Conservation (phyloP, 2,329 filamentous ascomycete genomes). For the Aureobasidium sp. region DNA sequence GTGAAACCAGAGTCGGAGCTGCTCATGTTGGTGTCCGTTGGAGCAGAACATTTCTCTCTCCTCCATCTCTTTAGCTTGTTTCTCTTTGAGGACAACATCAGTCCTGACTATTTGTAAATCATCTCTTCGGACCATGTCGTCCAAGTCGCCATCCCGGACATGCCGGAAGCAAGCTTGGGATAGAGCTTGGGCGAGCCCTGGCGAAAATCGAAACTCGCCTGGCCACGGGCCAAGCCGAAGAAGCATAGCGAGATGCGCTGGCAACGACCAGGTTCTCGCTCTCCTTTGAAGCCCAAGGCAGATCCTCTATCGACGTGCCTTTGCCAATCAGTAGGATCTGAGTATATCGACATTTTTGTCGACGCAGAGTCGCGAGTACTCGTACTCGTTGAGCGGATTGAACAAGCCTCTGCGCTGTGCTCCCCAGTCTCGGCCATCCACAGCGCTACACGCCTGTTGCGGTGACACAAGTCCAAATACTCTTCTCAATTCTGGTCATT, state of each 20-base stretch:
- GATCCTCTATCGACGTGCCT: background rate
- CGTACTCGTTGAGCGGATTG: background rate
- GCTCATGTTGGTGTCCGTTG: constrained; percentile 8
- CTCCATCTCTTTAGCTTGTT: constrained; percentile 4
- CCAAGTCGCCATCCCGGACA: background rate
- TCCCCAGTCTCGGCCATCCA: background rate
- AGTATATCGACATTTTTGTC: background rate
- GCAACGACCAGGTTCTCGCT: constrained; percentile 2
- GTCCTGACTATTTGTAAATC: background rate
- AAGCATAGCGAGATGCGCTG: constrained; percentile 7
- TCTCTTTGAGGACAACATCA: constrained; percentile 5
- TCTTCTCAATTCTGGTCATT: background rate
- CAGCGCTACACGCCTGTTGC: constrained; percentile 5
- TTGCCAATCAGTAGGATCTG: background rate
- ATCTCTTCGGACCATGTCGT: background rate
- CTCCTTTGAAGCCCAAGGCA: constrained; percentile 2
- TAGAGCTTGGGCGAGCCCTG: background rate
- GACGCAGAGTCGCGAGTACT: background rate
- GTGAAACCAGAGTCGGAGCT: constrained; percentile 3
- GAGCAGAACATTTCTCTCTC: background rate
- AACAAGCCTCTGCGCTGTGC: background rate
- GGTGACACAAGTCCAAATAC: background rate
- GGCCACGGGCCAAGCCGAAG: constrained; percentile 11
- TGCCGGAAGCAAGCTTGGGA: background rate
- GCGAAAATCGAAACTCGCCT: background rate